phyloP scores from a whole-genome alignment of 2,329 filamentous ascomycete species.

The Colletotrichum eremochloae region DNA sequence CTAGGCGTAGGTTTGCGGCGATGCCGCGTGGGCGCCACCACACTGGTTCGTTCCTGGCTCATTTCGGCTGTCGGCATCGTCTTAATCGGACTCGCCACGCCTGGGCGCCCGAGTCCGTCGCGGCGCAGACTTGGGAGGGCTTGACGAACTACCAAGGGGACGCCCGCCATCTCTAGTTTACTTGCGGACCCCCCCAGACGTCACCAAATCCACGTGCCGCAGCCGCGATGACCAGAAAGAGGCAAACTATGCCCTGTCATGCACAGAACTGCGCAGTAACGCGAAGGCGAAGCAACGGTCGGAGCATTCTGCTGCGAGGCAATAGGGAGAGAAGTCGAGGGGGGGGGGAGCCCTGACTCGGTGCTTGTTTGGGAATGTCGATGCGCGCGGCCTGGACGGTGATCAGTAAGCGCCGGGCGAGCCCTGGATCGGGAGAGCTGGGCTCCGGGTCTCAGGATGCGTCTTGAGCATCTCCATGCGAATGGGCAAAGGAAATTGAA shows the following conservation, averaged over 20 bases:
- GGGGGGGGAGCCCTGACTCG: constrained; percentile 29
- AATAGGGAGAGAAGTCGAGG: too few relatives aligned
- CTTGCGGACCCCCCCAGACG: constrained; percentile 17
- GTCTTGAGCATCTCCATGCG: constrained; percentile 21
- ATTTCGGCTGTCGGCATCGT: background rate
- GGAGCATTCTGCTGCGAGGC: background rate
- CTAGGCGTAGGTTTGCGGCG: constrained; percentile 25
- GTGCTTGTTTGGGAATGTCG: constrained; percentile 22
- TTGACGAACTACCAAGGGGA: background rate
- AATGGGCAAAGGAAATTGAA: background rate
- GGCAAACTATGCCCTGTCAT: constrained; percentile 1
- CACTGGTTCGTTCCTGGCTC: constrained; percentile 3
- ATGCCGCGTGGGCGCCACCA: background rate
- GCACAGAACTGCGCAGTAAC: background rate
- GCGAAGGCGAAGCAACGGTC: background rate
- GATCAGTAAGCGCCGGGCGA: constrained; percentile 27
- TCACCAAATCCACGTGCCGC: constrained; percentile 1
- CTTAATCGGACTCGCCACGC: background rate
- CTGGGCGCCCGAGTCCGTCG: background rate
- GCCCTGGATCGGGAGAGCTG: constrained; percentile 24
- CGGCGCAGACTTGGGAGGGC: background rate
- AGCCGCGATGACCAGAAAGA: constrained; percentile 9
- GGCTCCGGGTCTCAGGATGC: constrained; percentile 41
- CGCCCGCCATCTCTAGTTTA: constrained; percentile 4
- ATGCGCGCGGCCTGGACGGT: constrained; percentile 32